Base-by-base conservation (phyloP, 768 basidiomycete genomes). In the Cubamyces lactineus region DNA sequence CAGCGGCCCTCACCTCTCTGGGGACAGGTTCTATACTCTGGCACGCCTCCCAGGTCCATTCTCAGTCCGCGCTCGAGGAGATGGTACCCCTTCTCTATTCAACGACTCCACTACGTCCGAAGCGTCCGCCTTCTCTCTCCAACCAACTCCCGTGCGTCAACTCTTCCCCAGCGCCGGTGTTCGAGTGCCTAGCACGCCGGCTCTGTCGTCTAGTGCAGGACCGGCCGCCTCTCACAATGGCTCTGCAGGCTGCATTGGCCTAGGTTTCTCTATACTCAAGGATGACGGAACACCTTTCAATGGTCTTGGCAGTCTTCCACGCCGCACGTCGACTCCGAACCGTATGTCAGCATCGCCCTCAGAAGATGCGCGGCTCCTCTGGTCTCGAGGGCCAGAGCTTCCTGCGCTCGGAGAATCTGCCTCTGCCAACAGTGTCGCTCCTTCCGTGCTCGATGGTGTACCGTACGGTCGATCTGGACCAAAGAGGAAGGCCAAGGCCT, bases 221-320 rank as follows among this genome's bases (percentile, higher is more conserved):
- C 17, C 49, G 1, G 17, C 6, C 17, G 7, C 2, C 12, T 51
- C 57, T 19, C 34, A 34, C 1, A 9, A 6, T 9, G 39, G 57
- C 1, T 39, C 23, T 26, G 13, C 34, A 17, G 16, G 8, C 16
- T 16, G 12, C 16, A 19, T 57, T 0, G 57, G 57, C 21, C 21
- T 57, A 13, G 67, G 67, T 11, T 57, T 68, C 52, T 47, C 43
- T 9, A 23, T 68, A 51, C n/a, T 53, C n/a, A 59, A 64, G 38
- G 49, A 48, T 21, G 60, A 68, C 42, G 67, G 64, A 11, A 54
- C 64, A 12, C 59, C 55, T 0, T 68, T 68, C 47, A 53, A 63
- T 24, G 67, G 67, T 1, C 60, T 68, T 9, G 67, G 67, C 13
- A 47, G 28, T 17, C 59, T 65, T 23, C 62, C 62, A 1, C 56